Conservation (phyloP, 2,329 filamentous ascomycete genomes). For the Sporothrix humicola region DNA sequence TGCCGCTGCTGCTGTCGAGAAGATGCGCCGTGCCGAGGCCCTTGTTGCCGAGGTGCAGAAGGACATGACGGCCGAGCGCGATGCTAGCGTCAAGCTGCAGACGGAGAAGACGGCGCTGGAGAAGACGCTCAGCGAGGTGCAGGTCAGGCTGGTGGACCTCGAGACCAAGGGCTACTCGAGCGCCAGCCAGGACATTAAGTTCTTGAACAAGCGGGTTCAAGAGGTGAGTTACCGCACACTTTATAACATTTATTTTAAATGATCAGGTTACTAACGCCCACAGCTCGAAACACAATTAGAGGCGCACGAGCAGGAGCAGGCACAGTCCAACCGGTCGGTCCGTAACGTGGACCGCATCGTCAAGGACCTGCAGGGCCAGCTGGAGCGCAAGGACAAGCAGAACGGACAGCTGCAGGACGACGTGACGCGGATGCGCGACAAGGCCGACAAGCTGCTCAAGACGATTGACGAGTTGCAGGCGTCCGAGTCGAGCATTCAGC, state of each 20-base stretch:
- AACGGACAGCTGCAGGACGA: conserved; percentile 82
- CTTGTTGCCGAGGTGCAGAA: conserved; percentile 88
- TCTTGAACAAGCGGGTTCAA: conserved; percentile 91
- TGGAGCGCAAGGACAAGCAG: conserved; percentile 91
- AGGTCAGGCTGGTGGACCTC: conserved; percentile 86
- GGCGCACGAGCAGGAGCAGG: conserved; percentile 77
- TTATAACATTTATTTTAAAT: background rate
- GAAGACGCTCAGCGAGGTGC: conserved; percentile 87
- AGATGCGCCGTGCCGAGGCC: conserved; percentile 94
- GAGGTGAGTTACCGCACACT: conserved; percentile 69
- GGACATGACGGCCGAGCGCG: conserved; percentile 85
- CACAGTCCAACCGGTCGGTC: conserved; percentile 81
- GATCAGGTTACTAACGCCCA: conserved; percentile 27
- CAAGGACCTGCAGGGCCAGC: conserved; percentile 88
- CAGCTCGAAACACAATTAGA: conserved; percentile 90
- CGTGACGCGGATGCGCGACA: conserved; percentile 82
- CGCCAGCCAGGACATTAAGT: conserved; percentile 92
- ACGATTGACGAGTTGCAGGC: conserved; percentile 95
- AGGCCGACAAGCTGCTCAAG: conserved; percentile 83
- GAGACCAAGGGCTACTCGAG: conserved; percentile 97
- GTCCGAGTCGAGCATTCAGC: conserved; percentile 79
- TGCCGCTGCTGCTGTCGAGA: conserved; percentile 87
- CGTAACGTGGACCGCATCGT: conserved; percentile 94
- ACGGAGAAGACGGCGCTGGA: conserved; percentile 90
- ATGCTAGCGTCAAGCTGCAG: conserved; percentile 78